Base-by-base conservation (phyloP, 495 filamentous ascomycete genomes). In the Xylaria acuta region DNA sequence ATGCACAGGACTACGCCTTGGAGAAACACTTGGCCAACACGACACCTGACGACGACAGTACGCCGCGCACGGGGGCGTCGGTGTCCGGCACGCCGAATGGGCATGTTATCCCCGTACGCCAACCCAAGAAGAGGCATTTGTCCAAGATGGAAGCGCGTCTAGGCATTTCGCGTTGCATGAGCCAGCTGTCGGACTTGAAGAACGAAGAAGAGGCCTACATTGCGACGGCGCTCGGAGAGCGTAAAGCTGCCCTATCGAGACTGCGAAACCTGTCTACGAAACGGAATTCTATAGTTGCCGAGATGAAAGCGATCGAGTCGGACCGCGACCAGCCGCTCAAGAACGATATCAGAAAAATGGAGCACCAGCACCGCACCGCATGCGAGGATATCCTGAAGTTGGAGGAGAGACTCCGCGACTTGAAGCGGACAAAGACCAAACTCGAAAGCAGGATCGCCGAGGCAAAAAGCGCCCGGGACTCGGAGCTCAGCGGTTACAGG, bases 1-100 rank as follows among this genome's bases (percentile, higher is more conserved):
- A 98, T 82, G 92, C 92, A 0, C 95, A 98, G 81, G 91, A 91
- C 58, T 88, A 91, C 47, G 93, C 93, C 34, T 85, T 97, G 47
- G 82, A 75, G 86, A 88, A 30, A 82, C 82, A 79, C 25, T 65
- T 79, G 45, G 69, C 47, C 5, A 67, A 60, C 59, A 71, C 60
- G 11, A 18, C 54, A 66, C 40, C 74, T 72, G 67, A 80, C 73
- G 22, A 74, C 72, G 67, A 74, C 65, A n/a, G 11, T 8, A 60
- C 67, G 56, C 68, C 80, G 66, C 72, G 74, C 74, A 40, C 77
- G 65, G 62, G 75, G 66, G 40, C 72, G 73, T 36, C 60, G 4
- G 22, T 72, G 0, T 70, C 71, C 16, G 66, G 71, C 49, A 58
- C 49, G 14, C 75, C 77, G 36, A 68, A 73, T 11, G 80, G 76